Evolutionary conservation across 306 rosid genomes (phyloP).

Genomic region (Cyclanthera cordifolia): DNA sequence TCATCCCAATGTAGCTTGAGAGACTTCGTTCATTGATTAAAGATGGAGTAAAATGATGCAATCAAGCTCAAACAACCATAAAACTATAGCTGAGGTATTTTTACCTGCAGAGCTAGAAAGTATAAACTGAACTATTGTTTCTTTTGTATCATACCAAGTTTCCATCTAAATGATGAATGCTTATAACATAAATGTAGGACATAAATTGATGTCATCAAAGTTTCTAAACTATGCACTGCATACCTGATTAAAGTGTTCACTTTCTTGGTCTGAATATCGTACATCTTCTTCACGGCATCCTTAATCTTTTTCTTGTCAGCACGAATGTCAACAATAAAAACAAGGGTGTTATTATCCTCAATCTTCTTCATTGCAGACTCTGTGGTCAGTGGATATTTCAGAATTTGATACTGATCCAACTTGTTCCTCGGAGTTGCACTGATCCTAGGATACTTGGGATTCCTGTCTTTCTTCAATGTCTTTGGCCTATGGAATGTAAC

Average conservation of each 20-base stretch:
- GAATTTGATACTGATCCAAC: slow-evolving; percentile 81
- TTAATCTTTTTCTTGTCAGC: slow-evolving; percentile 54
- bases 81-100: not conserved
- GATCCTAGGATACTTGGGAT: slow-evolving; percentile 64
- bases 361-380: slow-evolving; percentile 38
- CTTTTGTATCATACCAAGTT: not conserved
- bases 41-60: not conserved
- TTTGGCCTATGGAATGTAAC: slow-evolving; percentile 10
- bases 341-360: slow-evolving; percentile 18
- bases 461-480: slow-evolving; percentile 13
- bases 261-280: slow-evolving; percentile 11
- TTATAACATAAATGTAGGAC: not conserved
- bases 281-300: slow-evolving; percentile 7
- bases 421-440: slow-evolving; percentile 78
- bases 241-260: slow-evolving; percentile 12
- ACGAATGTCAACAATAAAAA: slow-evolving; percentile 72
- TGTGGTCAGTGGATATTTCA: slow-evolving; percentile 59
- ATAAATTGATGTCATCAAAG: not conserved
- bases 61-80: not conserved
- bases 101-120: not conserved
- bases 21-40: too few relatives aligned
- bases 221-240: not conserved
- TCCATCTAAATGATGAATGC: not conserved
- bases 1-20: not conserved
- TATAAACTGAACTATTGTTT: not conserved